Base-by-base conservation (phyloP, 73 alveolate species). In the Paraurostyla sp. region DNA sequence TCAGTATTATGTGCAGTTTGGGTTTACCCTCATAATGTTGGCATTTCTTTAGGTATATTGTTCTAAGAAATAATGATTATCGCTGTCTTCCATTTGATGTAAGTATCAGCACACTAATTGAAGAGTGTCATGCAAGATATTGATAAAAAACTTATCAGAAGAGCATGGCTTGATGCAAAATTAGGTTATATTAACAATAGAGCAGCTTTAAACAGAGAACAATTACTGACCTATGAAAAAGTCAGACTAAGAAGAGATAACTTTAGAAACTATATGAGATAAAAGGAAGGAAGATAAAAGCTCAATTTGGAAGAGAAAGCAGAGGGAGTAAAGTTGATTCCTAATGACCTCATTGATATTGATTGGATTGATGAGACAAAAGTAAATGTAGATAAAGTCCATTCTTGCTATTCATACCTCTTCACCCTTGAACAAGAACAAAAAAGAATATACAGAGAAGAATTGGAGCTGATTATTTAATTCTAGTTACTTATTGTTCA, bases 91-190 rank as follows among this genome's bases (percentile, higher is more conserved):
- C 86, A 80, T 78, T 18, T 94, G 35, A 50, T 91, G 18, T 62
- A 90, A n/a, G 76, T 89, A 52, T 51, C 95, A 22, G 89, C 91
- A 13, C 86, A 60, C 13, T 76, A 88, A 6, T 71, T 94, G 0
- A 87, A 83, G n/a, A 69, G 38, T n/a, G 94, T 83, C 62, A 84
- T 75, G 49, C 76, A 81, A 7, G 51, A 54, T 65, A 48, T 84
- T 35, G 93, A 94, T 85, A 68, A 58, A 27, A 60, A 83, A 18
- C 69, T 87, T 27, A 50, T 92, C 35, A 89, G 89, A 62, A 89
- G 87, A 49, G 92, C 98, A 15, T 92, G 95, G 96, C 91, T 89
- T 15, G 96, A 92, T 36, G 87, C 94, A 50, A 84, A 90, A 82
- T 43, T 36, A 16, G 91, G 81, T 46, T 90, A 90, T 65, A 50